Evolutionary conservation across 129 eudicot species (phyloP), one percentile per base, ranked within the genome.

Genomic region (Flaveria sonorensis): DNA sequence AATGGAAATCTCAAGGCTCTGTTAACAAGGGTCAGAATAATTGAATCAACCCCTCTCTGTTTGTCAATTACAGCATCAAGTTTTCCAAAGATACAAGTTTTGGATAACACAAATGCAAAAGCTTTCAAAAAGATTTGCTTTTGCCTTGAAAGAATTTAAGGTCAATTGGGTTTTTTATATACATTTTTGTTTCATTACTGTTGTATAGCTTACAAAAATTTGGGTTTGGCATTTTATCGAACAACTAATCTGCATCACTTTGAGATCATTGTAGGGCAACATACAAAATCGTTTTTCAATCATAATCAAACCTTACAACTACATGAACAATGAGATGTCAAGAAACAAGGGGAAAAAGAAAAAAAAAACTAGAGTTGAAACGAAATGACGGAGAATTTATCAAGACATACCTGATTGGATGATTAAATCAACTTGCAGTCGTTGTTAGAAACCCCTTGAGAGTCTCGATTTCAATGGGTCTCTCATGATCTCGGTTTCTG

Each of bases 241-340:
- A 62, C 83, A 79, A 55, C 55, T 79, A 43, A 6, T 55, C 18
- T 71, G 82, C 77, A 45, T 14, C 56, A 42, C 26, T 23, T 20
- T 69, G 16, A 24, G 32, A 68, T 53, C 46, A 56, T 24, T 10
- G 16, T 40, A 45, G 10, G 18, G 0, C 39, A 20, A 40, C 10
- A 4, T 7, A 53, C 4, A 7, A 6, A 10, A 21, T 23, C 43
- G 64, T 51, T 30, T 10, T 48, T 75, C 32, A 51, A 19, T 75
- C 21, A 48, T 20, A 18, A 50, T 20, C 11, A 18, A 36, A 48
- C 20, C 71, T 51, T 21, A 7, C 4, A 65, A 19, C 28, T 55
- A 46, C 20, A 45, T 15, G 14, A 21, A 68, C 14, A 71, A 83
- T 19, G 81, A 89, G 57, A 87, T 89, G 45, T 86, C 86, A 15